These are phyloP conservation scores for Euphorbia lathyris DNA, from an alignment of 345 rosid species.

Conservation along the genomic window DNA sequence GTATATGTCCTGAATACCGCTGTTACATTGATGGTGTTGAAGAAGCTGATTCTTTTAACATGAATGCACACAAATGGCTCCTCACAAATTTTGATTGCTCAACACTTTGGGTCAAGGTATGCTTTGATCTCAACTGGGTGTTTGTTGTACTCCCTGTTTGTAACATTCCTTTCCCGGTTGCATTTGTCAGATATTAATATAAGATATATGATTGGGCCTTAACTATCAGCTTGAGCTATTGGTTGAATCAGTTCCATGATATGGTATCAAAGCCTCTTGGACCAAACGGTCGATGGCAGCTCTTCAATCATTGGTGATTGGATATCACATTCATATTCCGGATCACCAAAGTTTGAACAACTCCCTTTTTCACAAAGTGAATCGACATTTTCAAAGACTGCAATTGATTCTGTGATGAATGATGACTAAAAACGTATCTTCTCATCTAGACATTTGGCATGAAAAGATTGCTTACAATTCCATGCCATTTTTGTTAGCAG, in stretches of 20 bases:
- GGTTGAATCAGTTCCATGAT: no score
- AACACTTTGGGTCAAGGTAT: slow-evolving; percentile 86
- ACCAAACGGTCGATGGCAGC: no score
- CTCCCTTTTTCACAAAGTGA: not conserved
- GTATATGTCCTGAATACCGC: slow-evolving; percentile 84
- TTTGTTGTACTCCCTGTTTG: not conserved
- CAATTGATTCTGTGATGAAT: no score
- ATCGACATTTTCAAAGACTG: no score
- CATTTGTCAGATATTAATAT: no score
- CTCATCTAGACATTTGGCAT: no score
- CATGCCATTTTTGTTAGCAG: no score
- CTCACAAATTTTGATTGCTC: slow-evolving; percentile 90
- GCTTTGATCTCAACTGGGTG: slow-evolving; percentile 5
- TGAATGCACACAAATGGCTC: slow-evolving; percentile 95
- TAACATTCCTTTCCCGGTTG: not conserved
- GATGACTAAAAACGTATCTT: no score
- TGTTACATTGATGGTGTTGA: slow-evolving; percentile 75
- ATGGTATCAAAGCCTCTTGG: no score
- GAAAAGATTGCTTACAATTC: no score
- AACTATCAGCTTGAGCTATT: no score
- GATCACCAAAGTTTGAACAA: not conserved
- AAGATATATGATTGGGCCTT: no score
- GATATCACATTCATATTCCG: not conserved
- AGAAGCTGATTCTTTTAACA: slow-evolving; percentile 85
- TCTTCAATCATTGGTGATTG: not conserved